Evolutionary conservation across 805 yeast genomes (phyloP), one percentile per base, ranked within the genome.

Genomic region (Helenozyma baotianmanensis): DNA sequence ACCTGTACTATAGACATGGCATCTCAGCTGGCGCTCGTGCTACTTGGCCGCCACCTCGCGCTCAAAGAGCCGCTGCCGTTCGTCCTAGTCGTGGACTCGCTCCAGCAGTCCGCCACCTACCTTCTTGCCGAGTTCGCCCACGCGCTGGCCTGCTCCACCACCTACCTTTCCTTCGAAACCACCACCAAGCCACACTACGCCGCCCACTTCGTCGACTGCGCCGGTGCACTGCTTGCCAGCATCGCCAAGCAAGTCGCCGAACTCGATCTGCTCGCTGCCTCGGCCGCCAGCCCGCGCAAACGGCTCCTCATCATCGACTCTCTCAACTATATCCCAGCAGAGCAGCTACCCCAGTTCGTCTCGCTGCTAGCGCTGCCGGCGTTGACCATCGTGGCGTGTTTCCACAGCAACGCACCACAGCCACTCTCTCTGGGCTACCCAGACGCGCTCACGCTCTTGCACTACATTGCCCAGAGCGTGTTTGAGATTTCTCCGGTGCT

Each of bases 61-160:
- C 60, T 85, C 32, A 83, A 80, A 43, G 97, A 92, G 48, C 57
- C 58, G 14, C 73, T 90, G 0, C 94, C 95, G 0, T 74, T 90
- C 34, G 55, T 86, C 3, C 64, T 90, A 4, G 64, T 82, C 4
- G 51, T 74, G 7, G 97, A 92, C 53, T 70, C 83, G 1, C 57
- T 87, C 8, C 63, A 72, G 0, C 96, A 89, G 54, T 75, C 92
- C 0, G 76, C 87, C 0, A 45, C 60, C 19, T 48, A 62, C 28
- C 55, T 89, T 9, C 49, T 84, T 1, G 51, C 60, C 17, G 96
- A 87, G 51, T 66, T 88, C 29, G 56, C 70, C 2, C 55, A 66
- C 42, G 64, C 70, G 43, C 56, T 60, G 9, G 50, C 47, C 9
- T 52, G 58, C 3, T 61, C 60, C 4, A 59, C 79, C 5, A 51